These are phyloP conservation scores for Diversispora epigaea DNA, from an alignment of 192 early-diverging fungal genomes.

Conservation along the genomic window DNA sequence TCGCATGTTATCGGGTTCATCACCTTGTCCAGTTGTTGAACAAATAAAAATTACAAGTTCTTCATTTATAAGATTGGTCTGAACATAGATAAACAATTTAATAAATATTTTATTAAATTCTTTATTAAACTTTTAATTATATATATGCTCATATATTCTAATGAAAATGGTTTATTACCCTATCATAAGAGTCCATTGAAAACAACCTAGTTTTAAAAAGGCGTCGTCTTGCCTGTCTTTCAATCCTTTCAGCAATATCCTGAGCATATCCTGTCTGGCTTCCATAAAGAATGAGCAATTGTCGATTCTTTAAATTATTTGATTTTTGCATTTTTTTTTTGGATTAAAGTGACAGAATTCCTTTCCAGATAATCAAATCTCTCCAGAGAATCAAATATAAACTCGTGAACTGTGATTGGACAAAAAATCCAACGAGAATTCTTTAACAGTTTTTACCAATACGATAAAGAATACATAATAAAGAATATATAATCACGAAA, in stretches of 20 bases:
- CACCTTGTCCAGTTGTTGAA: constrained; percentile 93
- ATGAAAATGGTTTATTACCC: constrained; percentile 36
- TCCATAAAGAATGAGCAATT: constrained; percentile 81
- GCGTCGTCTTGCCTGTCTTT: constrained; percentile 73
- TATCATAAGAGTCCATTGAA: constrained; percentile 79
- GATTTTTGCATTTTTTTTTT: too few relatives aligned
- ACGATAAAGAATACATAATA: too few relatives aligned
- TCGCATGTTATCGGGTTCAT: constrained; percentile 89
- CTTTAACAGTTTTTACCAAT: too few relatives aligned
- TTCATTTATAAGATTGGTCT: constrained; percentile 62
- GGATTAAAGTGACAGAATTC: too few relatives aligned
- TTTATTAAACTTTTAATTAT: not conserved
- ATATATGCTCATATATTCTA: too few relatives aligned
- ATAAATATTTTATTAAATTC: too few relatives aligned
- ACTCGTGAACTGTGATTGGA: too few relatives aligned
- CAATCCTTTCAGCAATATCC: constrained; percentile 84
- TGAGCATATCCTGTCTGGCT: constrained; percentile 92
- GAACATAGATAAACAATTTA: not conserved
- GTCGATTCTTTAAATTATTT: constrained; percentile 2
- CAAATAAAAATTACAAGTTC: constrained; percentile 78
- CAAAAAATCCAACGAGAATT: too few relatives aligned
- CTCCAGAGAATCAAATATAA: too few relatives aligned
- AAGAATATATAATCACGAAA: too few relatives aligned
- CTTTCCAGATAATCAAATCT: too few relatives aligned
- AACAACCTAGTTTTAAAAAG: constrained; percentile 62